Percentiles rank a stretch among this genome's conserved stretches.
Conservation (phyloP, 2,329 filamentous ascomycete genomes). For the Colletotrichum paranaense region DNA sequence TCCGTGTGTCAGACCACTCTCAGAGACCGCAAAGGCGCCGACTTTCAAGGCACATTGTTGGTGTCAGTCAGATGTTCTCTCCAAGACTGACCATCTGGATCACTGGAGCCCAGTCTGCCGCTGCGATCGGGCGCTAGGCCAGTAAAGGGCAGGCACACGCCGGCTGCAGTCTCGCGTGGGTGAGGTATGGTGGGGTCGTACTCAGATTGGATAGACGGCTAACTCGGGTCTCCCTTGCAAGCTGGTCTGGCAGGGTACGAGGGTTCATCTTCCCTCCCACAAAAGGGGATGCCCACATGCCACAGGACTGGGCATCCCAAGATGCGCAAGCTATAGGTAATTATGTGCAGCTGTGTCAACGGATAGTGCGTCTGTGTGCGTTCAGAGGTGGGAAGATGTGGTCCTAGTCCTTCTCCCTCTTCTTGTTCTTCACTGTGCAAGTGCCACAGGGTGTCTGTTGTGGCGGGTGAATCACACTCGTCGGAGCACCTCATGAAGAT, state of each 20-base stretch:
- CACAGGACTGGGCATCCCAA: slow-evolving; percentile 8
- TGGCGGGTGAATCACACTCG: no score
- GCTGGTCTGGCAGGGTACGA: background rate
- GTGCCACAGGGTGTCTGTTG: no score
- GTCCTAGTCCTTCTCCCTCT: no score
- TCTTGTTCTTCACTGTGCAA: no score
- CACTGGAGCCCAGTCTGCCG: slow-evolving; percentile 1
- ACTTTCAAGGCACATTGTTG: background rate
- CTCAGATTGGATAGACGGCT: slow-evolving; percentile 20
- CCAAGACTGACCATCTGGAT: slow-evolving; percentile 8
- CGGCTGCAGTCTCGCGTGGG: slow-evolving; percentile 12
- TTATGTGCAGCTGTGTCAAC: background rate
- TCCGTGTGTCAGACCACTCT: background rate
- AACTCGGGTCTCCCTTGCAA: slow-evolving; percentile 20
- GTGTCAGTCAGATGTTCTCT: slow-evolving; percentile 24
- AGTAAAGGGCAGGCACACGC: background rate
- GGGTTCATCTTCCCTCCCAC: background rate
- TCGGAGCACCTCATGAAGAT: no score
- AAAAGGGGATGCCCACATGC: background rate
- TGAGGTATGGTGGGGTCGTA: background rate
- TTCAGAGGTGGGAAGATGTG: no score
- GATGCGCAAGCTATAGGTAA: background rate
- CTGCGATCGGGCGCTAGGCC: slow-evolving; percentile 17
- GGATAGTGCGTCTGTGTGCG: no score
- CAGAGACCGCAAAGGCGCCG: background rate